A percentile compares a stretch with the other conserved stretches of the same genome.
These are phyloP conservation scores for Penicillium bialowiezense DNA, from an alignment of 495 filamentous ascomycete genomes.

Conservation along the genomic window DNA sequence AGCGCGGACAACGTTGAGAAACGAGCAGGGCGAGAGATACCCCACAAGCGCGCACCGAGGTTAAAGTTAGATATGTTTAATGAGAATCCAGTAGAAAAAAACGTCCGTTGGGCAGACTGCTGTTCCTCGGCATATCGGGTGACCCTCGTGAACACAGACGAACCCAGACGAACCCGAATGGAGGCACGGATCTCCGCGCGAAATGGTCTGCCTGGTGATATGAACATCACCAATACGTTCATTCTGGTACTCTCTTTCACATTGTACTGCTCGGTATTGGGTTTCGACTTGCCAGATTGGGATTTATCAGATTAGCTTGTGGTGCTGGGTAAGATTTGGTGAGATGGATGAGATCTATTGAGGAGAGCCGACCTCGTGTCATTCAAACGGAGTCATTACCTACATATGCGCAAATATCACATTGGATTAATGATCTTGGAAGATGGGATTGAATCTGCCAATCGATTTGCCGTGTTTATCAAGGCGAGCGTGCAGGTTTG, in stretches of 20 bases:
- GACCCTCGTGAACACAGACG: slow-evolving; percentile 16
- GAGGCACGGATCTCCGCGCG: slow-evolving; percentile 7
- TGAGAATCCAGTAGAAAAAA: neutral
- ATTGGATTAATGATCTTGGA: too few relatives aligned
- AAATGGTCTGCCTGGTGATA: neutral
- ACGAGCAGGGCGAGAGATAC: neutral
- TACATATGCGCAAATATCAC: too few relatives aligned
- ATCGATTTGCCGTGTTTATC: too few relatives aligned
- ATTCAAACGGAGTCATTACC: too few relatives aligned
- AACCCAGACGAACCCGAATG: slow-evolving; percentile 3
- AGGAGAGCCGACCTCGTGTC: too few relatives aligned
- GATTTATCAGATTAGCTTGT: neutral
- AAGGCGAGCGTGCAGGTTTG: too few relatives aligned
- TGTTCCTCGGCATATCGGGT: slow-evolving; percentile 22
- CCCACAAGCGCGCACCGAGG: slow-evolving; percentile 2
- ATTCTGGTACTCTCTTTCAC: neutral
- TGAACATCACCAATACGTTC: neutral
- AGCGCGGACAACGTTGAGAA: neutral
- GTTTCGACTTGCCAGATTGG: too few relatives aligned
- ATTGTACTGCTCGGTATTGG: neutral
- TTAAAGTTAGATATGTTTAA: neutral
- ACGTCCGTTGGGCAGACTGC: neutral
- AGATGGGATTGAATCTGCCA: too few relatives aligned
- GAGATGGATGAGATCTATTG: too few relatives aligned
- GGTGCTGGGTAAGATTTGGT: too few relatives aligned